Evolutionary conservation across 192 early-diverging fungal species (phyloP).

Genomic region (Backusella psychrophila): DNA sequence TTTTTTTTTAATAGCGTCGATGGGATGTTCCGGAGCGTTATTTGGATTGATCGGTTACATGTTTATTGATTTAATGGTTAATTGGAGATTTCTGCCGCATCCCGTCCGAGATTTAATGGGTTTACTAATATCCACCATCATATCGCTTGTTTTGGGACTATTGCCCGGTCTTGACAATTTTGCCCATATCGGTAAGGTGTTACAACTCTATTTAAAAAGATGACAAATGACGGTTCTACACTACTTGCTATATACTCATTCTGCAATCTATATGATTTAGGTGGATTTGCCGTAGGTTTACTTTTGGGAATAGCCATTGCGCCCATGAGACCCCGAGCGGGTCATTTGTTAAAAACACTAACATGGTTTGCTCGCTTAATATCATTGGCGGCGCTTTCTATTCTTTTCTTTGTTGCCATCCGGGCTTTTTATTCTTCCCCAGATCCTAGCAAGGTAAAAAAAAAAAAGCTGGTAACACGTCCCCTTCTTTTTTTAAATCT

Average conservation of each 20-base stretch:
- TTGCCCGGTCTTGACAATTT: slow-evolving; percentile 79
- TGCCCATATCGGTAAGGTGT: slow-evolving; percentile 70
- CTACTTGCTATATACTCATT: not conserved
- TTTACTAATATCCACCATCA: slow-evolving; percentile 58
- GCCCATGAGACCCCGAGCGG: slow-evolving; percentile 14
- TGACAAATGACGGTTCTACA: too few species aligned
- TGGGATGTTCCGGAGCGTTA: too few species aligned
- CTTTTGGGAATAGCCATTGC: slow-evolving; percentile 18
- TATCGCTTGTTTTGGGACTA: slow-evolving; percentile 73
- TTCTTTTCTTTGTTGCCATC: slow-evolving; percentile 44
- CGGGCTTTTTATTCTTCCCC: slow-evolving; percentile 48
- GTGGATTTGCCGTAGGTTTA: slow-evolving; percentile 15
- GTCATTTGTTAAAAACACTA: slow-evolving; percentile 19
- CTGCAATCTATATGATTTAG: not conserved
- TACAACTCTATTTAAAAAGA: not conserved
- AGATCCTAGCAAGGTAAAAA: slow-evolving; percentile 28
- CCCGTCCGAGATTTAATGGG: slow-evolving; percentile 72
- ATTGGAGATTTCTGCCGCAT: slow-evolving; percentile 68
- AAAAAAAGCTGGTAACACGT: not conserved
- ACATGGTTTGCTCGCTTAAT: slow-evolving; percentile 36
- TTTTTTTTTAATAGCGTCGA: too few species aligned
- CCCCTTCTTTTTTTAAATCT: not conserved
- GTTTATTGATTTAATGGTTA: slow-evolving; percentile 74
- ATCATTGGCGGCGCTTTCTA: slow-evolving; percentile 38
- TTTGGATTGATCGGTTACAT: too few species aligned